phyloP scores from a whole-genome alignment of 208 protist species.

The Leptomonas seymouri region DNA sequence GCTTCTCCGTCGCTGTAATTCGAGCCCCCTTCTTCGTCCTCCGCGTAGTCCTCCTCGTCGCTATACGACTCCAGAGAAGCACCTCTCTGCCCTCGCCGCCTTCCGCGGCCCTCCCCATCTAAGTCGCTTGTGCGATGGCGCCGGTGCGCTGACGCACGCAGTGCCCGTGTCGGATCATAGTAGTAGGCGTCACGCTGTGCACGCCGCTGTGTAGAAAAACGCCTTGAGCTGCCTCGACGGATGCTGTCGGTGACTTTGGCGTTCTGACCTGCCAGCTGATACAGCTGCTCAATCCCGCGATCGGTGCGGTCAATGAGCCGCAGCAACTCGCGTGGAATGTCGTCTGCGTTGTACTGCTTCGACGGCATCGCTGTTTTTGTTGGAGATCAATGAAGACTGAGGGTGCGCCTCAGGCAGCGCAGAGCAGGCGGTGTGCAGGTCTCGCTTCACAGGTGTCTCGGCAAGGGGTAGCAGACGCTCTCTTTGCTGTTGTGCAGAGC shows the following conservation, averaged over 20 bases:
- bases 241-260: background rate
- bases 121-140: background rate
- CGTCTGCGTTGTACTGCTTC: constrained; percentile 20
- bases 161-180: background rate
- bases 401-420: too few relatives aligned
- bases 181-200: constrained; percentile 12
- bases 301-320: constrained; percentile 73
- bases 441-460: too few relatives aligned
- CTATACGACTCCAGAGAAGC: too few relatives aligned
- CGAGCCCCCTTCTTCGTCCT: background rate
- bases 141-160: background rate
- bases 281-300: constrained; percentile 68
- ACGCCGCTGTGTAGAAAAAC: background rate
- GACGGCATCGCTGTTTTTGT: too few relatives aligned
- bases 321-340: constrained; percentile 40
- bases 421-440: too few relatives aligned
- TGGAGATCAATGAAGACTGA: too few relatives aligned
- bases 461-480: too few relatives aligned
- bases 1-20: background rate
- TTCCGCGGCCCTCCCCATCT: too few relatives aligned
- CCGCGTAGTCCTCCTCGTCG: background rate
- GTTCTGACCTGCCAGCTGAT: constrained; percentile 36
- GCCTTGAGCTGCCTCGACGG: background rate
- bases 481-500: too few relatives aligned
- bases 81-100: background rate